Conservation (phyloP, 2,329 filamentous ascomycete species). For the Canariomyces notabilis region DNA sequence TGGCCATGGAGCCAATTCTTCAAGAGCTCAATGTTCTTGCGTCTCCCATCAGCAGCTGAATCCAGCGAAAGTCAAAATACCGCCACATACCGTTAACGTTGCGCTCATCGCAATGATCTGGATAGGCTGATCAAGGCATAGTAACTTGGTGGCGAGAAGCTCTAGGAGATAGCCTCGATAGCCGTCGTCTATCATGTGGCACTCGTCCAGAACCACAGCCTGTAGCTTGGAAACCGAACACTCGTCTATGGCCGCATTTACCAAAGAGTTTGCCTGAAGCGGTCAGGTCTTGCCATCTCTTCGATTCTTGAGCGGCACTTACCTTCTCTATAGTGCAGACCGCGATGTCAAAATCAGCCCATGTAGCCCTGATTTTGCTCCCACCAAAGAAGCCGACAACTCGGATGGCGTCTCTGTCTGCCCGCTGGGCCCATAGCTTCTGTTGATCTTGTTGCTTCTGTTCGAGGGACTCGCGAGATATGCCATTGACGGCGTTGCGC, state of each 20-base stretch:
- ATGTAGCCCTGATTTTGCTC: constrained; percentile 60
- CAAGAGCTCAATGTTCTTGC: constrained; percentile 63
- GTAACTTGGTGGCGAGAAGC: constrained; percentile 66
- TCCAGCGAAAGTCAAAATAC: too few species aligned
- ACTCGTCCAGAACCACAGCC: constrained; percentile 67
- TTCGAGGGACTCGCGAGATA: constrained; percentile 39
- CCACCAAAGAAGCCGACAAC: constrained; percentile 73
- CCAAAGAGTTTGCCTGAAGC: constrained; percentile 64
- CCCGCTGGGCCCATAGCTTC: constrained; percentile 48
- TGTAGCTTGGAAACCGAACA: constrained; percentile 59
- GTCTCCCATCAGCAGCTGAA: constrained; percentile 9
- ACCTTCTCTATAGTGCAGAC: constrained; percentile 78
- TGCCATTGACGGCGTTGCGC: constrained; percentile 58
- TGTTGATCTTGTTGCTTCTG: constrained; percentile 30
- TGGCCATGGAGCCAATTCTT: constrained; percentile 66
- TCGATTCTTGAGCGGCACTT: constrained; percentile 19
- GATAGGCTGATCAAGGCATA: constrained; percentile 61
- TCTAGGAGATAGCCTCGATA: constrained; percentile 71
- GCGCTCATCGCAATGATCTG: constrained; percentile 79
- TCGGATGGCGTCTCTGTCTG: constrained; percentile 54
- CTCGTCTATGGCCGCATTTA: constrained; percentile 70
- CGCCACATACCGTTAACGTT: constrained; percentile 58
- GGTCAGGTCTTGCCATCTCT: constrained; percentile 4
- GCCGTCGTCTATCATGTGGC: constrained; percentile 79
- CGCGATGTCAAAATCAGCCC: constrained; percentile 71